Base-by-base conservation (phyloP, 73 alveolate species). In the Paramecium tetraurelia region DNA sequence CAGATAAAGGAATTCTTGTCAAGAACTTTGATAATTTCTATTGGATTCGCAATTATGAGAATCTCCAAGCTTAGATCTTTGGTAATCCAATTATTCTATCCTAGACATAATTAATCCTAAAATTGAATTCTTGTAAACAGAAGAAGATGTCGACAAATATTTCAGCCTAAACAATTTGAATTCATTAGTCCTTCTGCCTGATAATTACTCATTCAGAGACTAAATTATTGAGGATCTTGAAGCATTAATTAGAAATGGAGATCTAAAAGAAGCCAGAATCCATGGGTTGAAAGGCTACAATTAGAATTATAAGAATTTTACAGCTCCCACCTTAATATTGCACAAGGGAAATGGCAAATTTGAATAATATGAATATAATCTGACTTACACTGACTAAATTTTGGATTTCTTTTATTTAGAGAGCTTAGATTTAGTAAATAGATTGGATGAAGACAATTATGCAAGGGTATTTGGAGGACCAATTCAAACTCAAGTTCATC, bases 401-500 rank as follows among this genome's bases (percentile, higher is more conserved):
- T 9, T 80, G 7, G 90, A 80, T 48, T 80, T 80, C 57, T 44
- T 80, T 14, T 80, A 80, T 18, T 80, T 80, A 46, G 90, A 80
- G 46, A 41, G 76, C 20, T 80, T 80, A 44, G 41, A 33, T 31
- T 2, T 48, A 20, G 48, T 80, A 8, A 80, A 31, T 35, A 18
- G 57, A 80, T 44, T 80, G 46, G 57, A 80, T 24, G 90, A 80
- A 27, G 90, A 80, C 22, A 80, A 40, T 24, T 80, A 80, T 21
- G 90, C 90, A 4, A 80, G 90, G 27, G 90, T 80, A 10, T 80
- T 80, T 44, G 90, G 90, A 20, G 90, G 90, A 20, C 20, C 90
- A n/a, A 38, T 80, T 43, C 18, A 41, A 80, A 46, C 72, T 7
- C 16, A 80, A 80, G 75, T 80, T 16, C 90, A 80, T 22, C 29